Percentiles rank a stretch among this genome's conserved stretches.
Conservation (phyloP, 1,284 basidiomycete species). For the Rhodotorula sp. region DNA sequence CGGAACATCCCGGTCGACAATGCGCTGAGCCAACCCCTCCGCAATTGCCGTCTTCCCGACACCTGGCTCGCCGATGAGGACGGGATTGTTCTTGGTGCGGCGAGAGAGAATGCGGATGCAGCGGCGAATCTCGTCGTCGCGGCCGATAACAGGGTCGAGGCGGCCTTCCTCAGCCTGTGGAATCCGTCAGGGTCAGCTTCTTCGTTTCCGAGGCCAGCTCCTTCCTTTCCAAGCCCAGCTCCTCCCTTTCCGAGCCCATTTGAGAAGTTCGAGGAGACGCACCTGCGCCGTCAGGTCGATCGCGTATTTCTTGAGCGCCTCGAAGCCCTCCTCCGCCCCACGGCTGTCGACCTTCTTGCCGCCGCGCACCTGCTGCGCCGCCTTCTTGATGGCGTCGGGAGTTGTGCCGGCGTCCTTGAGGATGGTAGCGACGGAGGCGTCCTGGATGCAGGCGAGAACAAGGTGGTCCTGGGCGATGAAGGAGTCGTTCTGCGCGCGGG, state of each 20-base stretch:
- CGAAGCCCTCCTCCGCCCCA: slow-evolving; percentile 82
- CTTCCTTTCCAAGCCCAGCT: too few relatives aligned
- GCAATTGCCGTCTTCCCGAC: slow-evolving; percentile 68
- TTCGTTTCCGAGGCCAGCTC: too few relatives aligned
- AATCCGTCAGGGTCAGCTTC: slow-evolving; percentile 44
- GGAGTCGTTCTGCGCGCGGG: slow-evolving; percentile 65
- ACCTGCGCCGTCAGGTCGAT: slow-evolving; percentile 45
- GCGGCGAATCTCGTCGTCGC: slow-evolving; percentile 58
- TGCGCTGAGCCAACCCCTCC: slow-evolving; percentile 94
- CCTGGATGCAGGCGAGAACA: slow-evolving; percentile 72
- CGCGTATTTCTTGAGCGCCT: slow-evolving; percentile 61
- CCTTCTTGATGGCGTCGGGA: slow-evolving; percentile 71
- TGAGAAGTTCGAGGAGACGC: too few relatives aligned
- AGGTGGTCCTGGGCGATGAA: slow-evolving; percentile 90
- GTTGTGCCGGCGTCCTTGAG: slow-evolving; percentile 75
- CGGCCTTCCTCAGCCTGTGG: slow-evolving; percentile 52
- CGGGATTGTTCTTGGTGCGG: slow-evolving; percentile 75
- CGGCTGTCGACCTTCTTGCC: slow-evolving; percentile 77
- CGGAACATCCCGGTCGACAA: slow-evolving; percentile 82
- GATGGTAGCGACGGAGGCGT: slow-evolving; percentile 63
- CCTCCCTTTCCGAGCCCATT: too few relatives aligned
- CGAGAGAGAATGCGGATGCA: slow-evolving; percentile 73
- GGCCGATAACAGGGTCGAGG: slow-evolving; percentile 61
- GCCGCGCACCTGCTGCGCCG: slow-evolving; percentile 75
- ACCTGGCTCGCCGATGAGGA: slow-evolving; percentile 82